Evolutionary conservation across 2,329 filamentous ascomycete species (phyloP), one percentile per base, ranked within the genome.

Genomic region (Claviceps paspali): DNA sequence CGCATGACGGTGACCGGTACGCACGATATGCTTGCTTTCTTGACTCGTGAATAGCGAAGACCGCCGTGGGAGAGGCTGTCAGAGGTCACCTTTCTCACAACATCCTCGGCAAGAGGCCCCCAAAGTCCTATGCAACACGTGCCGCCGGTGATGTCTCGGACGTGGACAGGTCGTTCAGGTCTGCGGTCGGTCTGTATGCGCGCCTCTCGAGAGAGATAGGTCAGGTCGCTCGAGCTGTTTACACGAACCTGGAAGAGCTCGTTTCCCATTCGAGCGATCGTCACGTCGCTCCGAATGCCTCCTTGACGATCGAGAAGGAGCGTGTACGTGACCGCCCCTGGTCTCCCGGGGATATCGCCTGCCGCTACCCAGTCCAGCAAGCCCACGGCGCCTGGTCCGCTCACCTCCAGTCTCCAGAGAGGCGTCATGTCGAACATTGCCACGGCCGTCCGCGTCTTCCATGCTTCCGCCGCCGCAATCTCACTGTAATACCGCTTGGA

Each of bases 401-500:
- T 63, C 0, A 78, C 57, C 39, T 76, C 68, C 3, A 79, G 58
- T 1, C 73, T 62, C 17, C 72, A 64, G 26, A 76, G 62, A 0
- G 73, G 66, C 1, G 72, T 76, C 62, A 78, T 66, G 44, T 79
- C 74, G 47, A 70, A 79, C 63, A 79, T 62, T 6, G 70, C 74
- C 2, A 68, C 73, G 0, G 70, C 67, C 5, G 71, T 75, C 1
- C 75, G 64, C 2, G 74, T 78, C 57, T 74, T 77, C 72, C 72
- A 78, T 0, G 74, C 74, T 49, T 79, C 74, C 1, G 59, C 73
- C 0, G 70, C 72, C 1, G 65, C 62, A 27, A 77, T 67, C 0
- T 72, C 68, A 0, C 72, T 77, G 49, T 75, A 68, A 42, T 65
- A 73, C 18, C 58, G 55, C 0, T 65, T 55, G 1, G 74, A 72